These are phyloP conservation scores for Nasturtium officinale DNA, from an alignment of 345 rosid genomes.

Conservation along the genomic window DNA sequence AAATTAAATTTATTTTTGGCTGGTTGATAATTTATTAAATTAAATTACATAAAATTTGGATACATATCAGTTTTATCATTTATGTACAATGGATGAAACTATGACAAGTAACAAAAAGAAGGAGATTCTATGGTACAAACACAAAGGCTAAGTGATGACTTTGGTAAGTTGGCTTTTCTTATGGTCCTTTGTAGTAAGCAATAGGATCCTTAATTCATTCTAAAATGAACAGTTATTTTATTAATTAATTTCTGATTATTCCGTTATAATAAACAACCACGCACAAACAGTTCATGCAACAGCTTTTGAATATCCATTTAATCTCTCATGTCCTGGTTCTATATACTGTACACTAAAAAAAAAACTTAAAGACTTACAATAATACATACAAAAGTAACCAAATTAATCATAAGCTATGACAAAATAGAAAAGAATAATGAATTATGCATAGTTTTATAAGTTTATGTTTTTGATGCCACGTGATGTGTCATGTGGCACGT, in stretches of 20 bases:
- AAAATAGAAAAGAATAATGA: conserved; percentile 18
- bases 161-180: conserved; percentile 41
- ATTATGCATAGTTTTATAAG: background rate
- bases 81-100: conserved; percentile 14
- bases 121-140: conserved; percentile 38
- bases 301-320: conserved; percentile 29
- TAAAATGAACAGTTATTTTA: background rate
- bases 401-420: conserved; percentile 5
- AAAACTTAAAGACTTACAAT: conserved; percentile 13
- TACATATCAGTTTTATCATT: background rate
- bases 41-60: background rate
- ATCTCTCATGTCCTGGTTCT: conserved; percentile 2
- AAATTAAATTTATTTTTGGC: too few species aligned
- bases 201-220: conserved; percentile 36
- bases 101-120: background rate
- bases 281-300: conserved; percentile 37
- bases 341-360: background rate
- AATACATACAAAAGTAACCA: conserved; percentile 10
- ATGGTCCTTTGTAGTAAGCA: conserved; percentile 39
- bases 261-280: conserved; percentile 29
- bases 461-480: conserved; percentile 27
- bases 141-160: conserved; percentile 41
- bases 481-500: conserved; percentile 41
- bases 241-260: conserved; percentile 19
- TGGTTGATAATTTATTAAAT: background rate